phyloP scores from a whole-genome alignment of 73 alveolate species.

The Paramecium primaurelia region DNA sequence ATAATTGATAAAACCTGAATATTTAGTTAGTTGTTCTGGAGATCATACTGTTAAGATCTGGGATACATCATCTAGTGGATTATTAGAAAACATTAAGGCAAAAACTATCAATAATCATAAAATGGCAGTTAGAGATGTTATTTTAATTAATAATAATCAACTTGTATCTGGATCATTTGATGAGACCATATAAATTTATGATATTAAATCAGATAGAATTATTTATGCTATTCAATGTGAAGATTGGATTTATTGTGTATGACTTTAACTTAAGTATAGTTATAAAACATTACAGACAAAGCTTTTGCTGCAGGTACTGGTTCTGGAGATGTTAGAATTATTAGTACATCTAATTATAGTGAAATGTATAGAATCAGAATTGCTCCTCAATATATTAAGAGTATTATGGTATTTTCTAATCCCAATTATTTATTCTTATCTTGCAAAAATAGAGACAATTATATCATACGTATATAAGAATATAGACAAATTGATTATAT shows the following conservation, averaged over 20 bases:
- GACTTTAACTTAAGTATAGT: background rate
- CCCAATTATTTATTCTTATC: background rate
- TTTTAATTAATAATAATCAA: background rate
- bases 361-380: background rate
- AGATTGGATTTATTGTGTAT: slow-evolving; percentile 10
- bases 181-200: background rate
- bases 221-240: background rate
- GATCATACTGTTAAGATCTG: slow-evolving; percentile 7
- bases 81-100: background rate
- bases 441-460: background rate
- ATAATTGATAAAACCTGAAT: background rate
- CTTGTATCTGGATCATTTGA: slow-evolving; percentile 11
- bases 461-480: background rate
- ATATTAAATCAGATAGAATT: background rate
- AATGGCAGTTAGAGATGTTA: background rate
- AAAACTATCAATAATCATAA: background rate
- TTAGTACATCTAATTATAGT: background rate
- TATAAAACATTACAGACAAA: background rate
- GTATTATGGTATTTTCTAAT: background rate
- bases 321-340: background rate
- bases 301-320: slow-evolving; percentile 13
- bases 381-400: background rate
- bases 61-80: background rate
- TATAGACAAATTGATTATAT: slow-evolving; percentile 1
- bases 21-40: slow-evolving; percentile 8